Evolutionary conservation across 495 filamentous ascomycete species (phyloP).

Genomic region (Aspergillus diversus): DNA sequence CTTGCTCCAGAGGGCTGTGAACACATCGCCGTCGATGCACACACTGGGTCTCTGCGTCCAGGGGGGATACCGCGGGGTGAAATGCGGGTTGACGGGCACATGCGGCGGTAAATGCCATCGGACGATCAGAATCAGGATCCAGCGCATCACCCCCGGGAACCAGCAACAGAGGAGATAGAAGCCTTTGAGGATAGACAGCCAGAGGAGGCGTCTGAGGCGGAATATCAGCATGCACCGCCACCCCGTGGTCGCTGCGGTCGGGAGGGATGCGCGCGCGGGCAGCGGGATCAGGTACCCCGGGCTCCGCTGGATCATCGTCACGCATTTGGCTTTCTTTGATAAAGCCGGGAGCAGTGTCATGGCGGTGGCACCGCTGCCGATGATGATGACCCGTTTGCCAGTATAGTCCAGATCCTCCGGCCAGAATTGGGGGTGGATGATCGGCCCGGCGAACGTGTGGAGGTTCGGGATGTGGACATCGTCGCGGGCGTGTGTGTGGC

Average conservation of each 20-base stretch:
- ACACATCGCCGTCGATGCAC: neutral
- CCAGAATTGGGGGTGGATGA: neutral
- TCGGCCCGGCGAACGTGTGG: neutral
- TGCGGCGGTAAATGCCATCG: neutral
- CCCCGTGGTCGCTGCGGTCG: too few species aligned
- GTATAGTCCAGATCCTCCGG: neutral
- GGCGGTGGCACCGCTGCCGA: neutral
- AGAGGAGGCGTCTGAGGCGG: neutral
- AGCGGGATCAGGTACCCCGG: neutral
- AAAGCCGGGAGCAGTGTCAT: neutral
- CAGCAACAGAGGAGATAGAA: neutral
- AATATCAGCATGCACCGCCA: too few species aligned
- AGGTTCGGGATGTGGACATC: neutral
- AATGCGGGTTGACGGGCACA: neutral
- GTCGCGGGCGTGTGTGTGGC: neutral
- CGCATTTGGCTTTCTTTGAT: neutral
- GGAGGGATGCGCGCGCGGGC: neutral
- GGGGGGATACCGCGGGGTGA: neutral
- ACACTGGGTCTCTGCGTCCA: neutral
- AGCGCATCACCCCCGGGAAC: neutral
- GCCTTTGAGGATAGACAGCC: neutral
- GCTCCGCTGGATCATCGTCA: neutral
- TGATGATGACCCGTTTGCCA: neutral
- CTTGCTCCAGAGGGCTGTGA: neutral
- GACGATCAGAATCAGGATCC: neutral